Conservation (phyloP, 768 basidiomycete species). For the Arthromyces matolae region DNA sequence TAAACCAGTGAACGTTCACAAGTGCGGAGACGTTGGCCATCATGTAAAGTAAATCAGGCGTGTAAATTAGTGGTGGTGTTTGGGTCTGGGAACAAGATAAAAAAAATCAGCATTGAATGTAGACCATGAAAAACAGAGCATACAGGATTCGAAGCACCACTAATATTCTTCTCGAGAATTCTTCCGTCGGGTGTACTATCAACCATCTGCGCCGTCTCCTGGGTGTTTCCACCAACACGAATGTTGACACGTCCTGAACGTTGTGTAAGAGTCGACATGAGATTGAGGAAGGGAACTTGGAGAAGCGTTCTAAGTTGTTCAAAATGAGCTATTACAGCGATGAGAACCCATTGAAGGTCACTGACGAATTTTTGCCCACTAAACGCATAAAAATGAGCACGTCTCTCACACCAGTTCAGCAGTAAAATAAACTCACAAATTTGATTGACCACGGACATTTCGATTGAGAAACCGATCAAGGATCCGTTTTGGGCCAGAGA, state of each 20-base stretch:
- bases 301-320: slow-evolving; percentile 34
- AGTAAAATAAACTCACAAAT: slow-evolving; percentile 37
- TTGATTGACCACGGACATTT: slow-evolving; percentile 59
- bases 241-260: slow-evolving; percentile 60
- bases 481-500: slow-evolving; percentile 27
- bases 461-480: slow-evolving; percentile 58
- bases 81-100: slow-evolving; percentile 39
- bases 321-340: too few relatives aligned
- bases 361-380: slow-evolving; percentile 51
- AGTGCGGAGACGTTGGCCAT: slow-evolving; percentile 60
- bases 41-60: slow-evolving; percentile 64
- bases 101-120: not conserved
- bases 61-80: slow-evolving; percentile 67
- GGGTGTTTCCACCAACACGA: slow-evolving; percentile 80
- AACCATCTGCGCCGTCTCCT: slow-evolving; percentile 60
- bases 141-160: slow-evolving; percentile 17
- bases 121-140: not conserved
- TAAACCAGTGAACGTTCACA: slow-evolving; percentile 65
- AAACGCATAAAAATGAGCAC: not conserved
- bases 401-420: not conserved
- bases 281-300: slow-evolving; percentile 70
- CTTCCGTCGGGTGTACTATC: slow-evolving; percentile 42
- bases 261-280: slow-evolving; percentile 67
- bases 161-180: slow-evolving; percentile 20
- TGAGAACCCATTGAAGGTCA: too few relatives aligned